A percentile compares a stretch with the other conserved stretches of the same genome.
phyloP scores from a whole-genome alignment of 768 basidiomycete species.

The Kwoniella newhampshirensis region DNA sequence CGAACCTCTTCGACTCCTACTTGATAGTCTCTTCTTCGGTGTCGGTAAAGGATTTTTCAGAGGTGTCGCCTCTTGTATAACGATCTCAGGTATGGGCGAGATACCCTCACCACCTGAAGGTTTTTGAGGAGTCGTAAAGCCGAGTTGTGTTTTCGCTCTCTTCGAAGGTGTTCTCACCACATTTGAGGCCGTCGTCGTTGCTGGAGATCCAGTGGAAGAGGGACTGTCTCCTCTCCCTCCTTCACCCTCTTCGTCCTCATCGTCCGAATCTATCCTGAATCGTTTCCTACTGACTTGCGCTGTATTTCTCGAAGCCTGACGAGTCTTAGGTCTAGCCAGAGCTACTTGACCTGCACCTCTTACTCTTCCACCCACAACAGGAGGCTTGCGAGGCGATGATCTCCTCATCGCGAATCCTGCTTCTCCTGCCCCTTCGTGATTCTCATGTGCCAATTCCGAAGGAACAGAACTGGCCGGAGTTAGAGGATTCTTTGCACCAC shows the following conservation, averaged over 20 bases:
- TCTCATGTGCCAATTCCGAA: too few species aligned
- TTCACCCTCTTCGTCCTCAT: conserved; percentile 23
- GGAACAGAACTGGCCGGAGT: too few species aligned
- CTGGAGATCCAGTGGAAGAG: background rate
- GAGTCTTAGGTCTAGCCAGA: conserved; percentile 29
- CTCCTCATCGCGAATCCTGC: background rate
- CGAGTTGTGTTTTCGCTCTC: background rate
- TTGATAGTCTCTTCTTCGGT: conserved; percentile 17
- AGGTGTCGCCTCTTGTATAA: conserved; percentile 39
- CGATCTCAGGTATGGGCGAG: conserved; percentile 18
- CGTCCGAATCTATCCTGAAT: conserved; percentile 37
- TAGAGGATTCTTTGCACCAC: background rate
- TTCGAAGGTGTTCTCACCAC: conserved; percentile 15
- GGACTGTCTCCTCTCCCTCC: conserved; percentile 1
- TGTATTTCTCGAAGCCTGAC: conserved; percentile 1
- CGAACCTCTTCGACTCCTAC: conserved; percentile 2
- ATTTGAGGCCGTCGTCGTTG: background rate
- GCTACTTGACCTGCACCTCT: conserved; percentile 41
- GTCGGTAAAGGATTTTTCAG: conserved; percentile 33
- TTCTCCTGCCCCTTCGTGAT: conserved; percentile 19
- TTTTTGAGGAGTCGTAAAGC: conserved; percentile 11
- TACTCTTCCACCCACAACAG: background rate
- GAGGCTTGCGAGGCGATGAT: too few species aligned
- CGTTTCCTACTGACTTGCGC: conserved; percentile 25
- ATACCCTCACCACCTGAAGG: background rate